A percentile compares a stretch with the other conserved stretches of the same genome.
Conservation (phyloP, 2,329 filamentous ascomycete genomes). For the Teratosphaeria destructans region DNA sequence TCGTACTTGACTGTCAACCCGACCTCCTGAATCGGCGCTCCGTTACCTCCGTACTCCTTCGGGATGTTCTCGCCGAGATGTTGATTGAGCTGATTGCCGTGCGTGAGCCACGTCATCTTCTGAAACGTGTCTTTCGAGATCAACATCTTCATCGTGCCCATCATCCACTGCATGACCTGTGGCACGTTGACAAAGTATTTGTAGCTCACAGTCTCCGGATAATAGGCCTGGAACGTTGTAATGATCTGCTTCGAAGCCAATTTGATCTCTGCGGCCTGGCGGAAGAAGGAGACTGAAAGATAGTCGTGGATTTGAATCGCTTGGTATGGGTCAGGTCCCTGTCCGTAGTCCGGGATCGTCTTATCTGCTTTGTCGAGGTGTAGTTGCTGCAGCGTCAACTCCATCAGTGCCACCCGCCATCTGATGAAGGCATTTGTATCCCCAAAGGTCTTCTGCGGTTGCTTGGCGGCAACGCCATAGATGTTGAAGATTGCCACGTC, state of each 20-base stretch:
- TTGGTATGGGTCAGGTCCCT: constrained; percentile 68
- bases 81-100: constrained; percentile 55
- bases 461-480: constrained; percentile 75
- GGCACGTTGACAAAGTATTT: constrained; percentile 98
- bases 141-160: constrained; percentile 35
- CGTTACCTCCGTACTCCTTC: constrained; percentile 68
- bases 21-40: constrained; percentile 37
- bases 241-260: constrained; percentile 72
- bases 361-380: constrained; percentile 57
- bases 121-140: constrained; percentile 38
- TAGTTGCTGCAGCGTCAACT: constrained; percentile 67
- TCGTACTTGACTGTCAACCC: constrained; percentile 32
- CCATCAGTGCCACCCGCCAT: constrained; percentile 88
- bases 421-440: constrained; percentile 72
- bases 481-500: constrained; percentile 82
- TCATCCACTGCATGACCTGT: constrained; percentile 72
- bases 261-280: constrained; percentile 67
- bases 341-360: constrained; percentile 58
- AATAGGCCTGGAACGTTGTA: constrained; percentile 66
- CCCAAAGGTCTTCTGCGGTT: constrained; percentile 70
- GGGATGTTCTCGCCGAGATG: constrained; percentile 60
- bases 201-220: constrained; percentile 78
- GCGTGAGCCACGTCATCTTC: constrained; percentile 40
- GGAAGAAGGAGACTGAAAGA: constrained; percentile 74
- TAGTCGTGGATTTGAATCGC: constrained; percentile 94